Evolutionary conservation across 257 asterid species (phyloP).

Genomic region (Nyctanthes arbortristis): DNA sequence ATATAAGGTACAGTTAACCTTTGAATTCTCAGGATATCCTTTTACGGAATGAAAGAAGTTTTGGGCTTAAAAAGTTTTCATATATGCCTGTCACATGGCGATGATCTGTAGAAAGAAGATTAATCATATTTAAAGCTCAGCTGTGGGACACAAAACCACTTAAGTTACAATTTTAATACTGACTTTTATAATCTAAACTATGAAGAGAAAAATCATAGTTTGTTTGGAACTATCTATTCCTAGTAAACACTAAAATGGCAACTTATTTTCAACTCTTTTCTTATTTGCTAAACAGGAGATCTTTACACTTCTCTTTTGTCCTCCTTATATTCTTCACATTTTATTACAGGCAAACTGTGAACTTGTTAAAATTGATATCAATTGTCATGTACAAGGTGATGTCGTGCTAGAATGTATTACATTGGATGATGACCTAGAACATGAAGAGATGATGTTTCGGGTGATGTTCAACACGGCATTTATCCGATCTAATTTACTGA

Average conservation of each 20-base stretch:
- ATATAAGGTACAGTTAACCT: neutral
- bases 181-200: neutral
- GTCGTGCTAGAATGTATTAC: conserved; percentile 71
- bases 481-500: conserved; percentile 52
- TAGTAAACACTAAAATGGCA: neutral
- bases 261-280: neutral
- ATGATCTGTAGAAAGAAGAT: neutral
- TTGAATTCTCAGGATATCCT: neutral
- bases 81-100: neutral
- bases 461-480: conserved; percentile 74
- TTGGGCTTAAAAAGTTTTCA: neutral
- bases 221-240: neutral
- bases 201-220: neutral
- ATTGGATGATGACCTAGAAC: conserved; percentile 41
- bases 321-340: conserved; percentile 22
- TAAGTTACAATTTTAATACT: neutral
- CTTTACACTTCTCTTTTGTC: neutral
- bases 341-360: conserved; percentile 63
- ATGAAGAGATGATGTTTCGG: conserved; percentile 61
- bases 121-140: neutral
- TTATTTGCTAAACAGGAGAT: neutral
- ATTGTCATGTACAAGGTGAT: conserved; percentile 72
- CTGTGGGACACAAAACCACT: neutral
- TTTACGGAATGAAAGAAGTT: too few species aligned
- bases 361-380: conserved; percentile 57